These are phyloP conservation scores for Viola odorata DNA, from an alignment of 345 rosid genomes.

Conservation along the genomic window DNA sequence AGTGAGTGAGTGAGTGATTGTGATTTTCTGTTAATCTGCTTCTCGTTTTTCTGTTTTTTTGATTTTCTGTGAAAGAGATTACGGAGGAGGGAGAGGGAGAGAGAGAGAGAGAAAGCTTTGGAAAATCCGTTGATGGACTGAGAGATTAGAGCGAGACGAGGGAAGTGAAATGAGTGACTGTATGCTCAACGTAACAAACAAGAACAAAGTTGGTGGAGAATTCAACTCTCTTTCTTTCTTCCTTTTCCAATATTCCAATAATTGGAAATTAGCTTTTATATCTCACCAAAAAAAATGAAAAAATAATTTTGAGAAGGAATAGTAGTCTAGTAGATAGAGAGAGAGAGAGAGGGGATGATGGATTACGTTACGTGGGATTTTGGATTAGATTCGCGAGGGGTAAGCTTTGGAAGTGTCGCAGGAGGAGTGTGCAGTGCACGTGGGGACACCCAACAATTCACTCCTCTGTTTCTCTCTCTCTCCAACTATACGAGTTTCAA, in stretches of 20 bases:
- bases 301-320: too few species aligned
- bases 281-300: too few species aligned
- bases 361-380: slow-evolving; percentile 16
- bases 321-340: neutral
- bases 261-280: too few species aligned
- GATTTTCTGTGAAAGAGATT: too few species aligned
- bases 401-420: slow-evolving; percentile 13
- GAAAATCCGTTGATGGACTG: too few species aligned
- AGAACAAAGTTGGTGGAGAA: slow-evolving; percentile 30
- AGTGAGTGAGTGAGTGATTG: too few species aligned
- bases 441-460: neutral
- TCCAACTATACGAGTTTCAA: too few species aligned
- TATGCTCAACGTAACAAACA: slow-evolving; percentile 6
- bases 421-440: slow-evolving; percentile 1
- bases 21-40: too few species aligned
- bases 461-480: too few species aligned
- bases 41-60: too few species aligned
- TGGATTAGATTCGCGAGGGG: slow-evolving; percentile 27
- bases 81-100: too few species aligned
- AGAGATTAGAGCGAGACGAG: too few species aligned
- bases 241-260: neutral
- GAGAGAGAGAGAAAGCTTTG: slow-evolving; percentile 27
- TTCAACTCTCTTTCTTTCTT: slow-evolving; percentile 3
- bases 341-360: neutral
- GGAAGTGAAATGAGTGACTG: slow-evolving; percentile 7